Evolutionary conservation across 176 grass and related monocot genomes (phyloP), one percentile per base, ranked within the genome.

Genomic region (Calamus simplicifolius): DNA sequence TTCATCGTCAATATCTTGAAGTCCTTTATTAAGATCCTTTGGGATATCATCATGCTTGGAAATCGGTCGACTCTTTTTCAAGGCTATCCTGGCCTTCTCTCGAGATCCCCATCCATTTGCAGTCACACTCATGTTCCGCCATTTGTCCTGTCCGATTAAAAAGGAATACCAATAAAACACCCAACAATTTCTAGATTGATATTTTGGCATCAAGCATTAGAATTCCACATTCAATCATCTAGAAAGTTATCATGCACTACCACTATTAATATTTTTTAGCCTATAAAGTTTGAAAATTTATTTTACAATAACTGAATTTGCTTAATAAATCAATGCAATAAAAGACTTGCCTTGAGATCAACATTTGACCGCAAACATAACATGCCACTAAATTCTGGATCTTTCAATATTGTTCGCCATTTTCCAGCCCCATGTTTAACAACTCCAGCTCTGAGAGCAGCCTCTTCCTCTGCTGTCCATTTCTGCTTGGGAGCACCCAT

Each of bases 401-500:
- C 91, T 73, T 79, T 85, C 57, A 90, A 82, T 63, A 96, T 96
- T 51, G 84, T 96, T 18, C 91, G 80, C 91, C 91, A 96, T 74
- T 90, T 96, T 23, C 91, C 91, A 15, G 83, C 66, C 18, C 91
- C 91, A 52, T 96, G 86, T 69, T 85, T 90, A 66, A 70, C 80
- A 17, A 96, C 91, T 61, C 91, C 91, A 69, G 91, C 82, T 79
- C 90, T 96, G 58, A 96, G 81, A 52, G 91, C 91, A 29, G 86
- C 73, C 72, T 96, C 91, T 66, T 96, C 91, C 62, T 90, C 91
- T 2, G 73, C 27, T 29, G 86, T 96, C 91, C 91, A 96, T 61
- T 85, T 81, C 84, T 96, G 91, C 78, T 90, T 96, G 16, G 86
- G 91, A 16, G 80, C 91, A 57, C 91, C 91, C 91, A 96, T 95